Evolutionary conservation across 441 rosid genomes (phyloP), one percentile per base, ranked within the genome.

Genomic region (Corymbia calophylla): DNA sequence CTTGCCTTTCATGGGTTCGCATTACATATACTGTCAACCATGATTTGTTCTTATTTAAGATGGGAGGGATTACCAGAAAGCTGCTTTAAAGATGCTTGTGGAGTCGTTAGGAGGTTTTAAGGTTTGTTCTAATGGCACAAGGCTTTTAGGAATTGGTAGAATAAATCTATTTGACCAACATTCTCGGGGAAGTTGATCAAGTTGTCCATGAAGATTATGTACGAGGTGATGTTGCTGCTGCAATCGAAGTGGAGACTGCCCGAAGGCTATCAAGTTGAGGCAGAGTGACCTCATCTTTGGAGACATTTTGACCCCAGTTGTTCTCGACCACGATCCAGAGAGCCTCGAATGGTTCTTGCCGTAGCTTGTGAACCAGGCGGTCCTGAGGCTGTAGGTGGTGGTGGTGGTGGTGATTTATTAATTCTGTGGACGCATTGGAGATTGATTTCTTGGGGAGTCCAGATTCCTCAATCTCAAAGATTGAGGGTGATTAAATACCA

Each of bases 401-500:
- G 23, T 85, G 87, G 44, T 32, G 58, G 44, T 17, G 47, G 12
- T 32, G 80, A 70, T 35, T n/a, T 39, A 92, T 92, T 55, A 90
- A 53, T 84, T 93, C 93, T 27, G 89, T 90, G 88, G 89, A 86
- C n/a, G 91, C 73, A 17, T 73, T 87, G 44, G 89, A 7, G 58
- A 92, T 86, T 18, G 91, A 90, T 39, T 51, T 77, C 70, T 82
- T 89, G 55, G 93, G 92, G 47, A 92, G 85, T 27, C 87, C 90
- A 47, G 93, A 90, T 92, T 94, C 95, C 53, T 96, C 92, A 9
- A 96, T 97, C 97, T 13, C 95, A 92, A 90, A 98, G 96, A 93
- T 96, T 96, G 87, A 96, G 92, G 2, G 99, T 97, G 91, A 97
- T 95, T 47, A 98, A 95, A 89, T 97, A 96, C 99, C 99, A 96